These are phyloP conservation scores for Stylonectria norvegica DNA, from an alignment of 2,329 filamentous ascomycete species.

Conservation along the genomic window DNA sequence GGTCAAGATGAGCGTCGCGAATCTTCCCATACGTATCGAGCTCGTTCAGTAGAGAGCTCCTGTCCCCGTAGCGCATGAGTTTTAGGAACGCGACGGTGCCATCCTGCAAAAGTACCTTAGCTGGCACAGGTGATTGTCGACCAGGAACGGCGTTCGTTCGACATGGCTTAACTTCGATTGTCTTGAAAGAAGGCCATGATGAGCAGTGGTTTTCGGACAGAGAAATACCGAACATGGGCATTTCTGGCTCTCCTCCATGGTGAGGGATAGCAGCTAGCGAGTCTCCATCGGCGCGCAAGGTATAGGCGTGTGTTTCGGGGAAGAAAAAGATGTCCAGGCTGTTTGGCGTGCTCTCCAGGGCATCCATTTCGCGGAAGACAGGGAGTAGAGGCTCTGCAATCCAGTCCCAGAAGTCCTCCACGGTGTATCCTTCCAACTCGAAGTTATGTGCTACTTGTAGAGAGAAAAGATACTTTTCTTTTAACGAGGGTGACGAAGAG, in stretches of 20 bases:
- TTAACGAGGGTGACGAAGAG: constrained; percentile 12
- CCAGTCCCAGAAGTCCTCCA: constrained; percentile 25
- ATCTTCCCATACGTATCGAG: constrained; percentile 13
- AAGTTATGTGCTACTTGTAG: constrained; percentile 19
- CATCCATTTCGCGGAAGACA: constrained; percentile 4
- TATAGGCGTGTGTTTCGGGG: constrained; percentile 12
- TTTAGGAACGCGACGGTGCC: constrained; percentile 11
- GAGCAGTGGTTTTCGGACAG: constrained; percentile 9
- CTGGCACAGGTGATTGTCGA: constrained; percentile 1
- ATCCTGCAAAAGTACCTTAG: constrained; percentile 7
- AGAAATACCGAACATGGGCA: constrained; percentile 4
- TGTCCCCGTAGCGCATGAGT: constrained; percentile 7
- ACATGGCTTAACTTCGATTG: constrained; percentile 8
- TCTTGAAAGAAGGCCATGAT: constrained; percentile 11
- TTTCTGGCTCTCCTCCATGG: neutral
- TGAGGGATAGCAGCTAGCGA: constrained; percentile 8
- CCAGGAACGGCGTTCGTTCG: neutral
- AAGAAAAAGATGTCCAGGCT: constrained; percentile 12
- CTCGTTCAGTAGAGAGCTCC: constrained; percentile 6
- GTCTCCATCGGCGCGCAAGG: constrained; percentile 8
- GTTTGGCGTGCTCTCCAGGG: neutral
- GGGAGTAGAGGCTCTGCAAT: constrained; percentile 16
- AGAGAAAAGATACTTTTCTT: constrained; percentile 21
- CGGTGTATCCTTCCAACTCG: constrained; percentile 19
- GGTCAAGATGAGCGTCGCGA: constrained; percentile 4